phyloP scores from a whole-genome alignment of 1,139 yeast species.

The Kodamaea anthophila region DNA sequence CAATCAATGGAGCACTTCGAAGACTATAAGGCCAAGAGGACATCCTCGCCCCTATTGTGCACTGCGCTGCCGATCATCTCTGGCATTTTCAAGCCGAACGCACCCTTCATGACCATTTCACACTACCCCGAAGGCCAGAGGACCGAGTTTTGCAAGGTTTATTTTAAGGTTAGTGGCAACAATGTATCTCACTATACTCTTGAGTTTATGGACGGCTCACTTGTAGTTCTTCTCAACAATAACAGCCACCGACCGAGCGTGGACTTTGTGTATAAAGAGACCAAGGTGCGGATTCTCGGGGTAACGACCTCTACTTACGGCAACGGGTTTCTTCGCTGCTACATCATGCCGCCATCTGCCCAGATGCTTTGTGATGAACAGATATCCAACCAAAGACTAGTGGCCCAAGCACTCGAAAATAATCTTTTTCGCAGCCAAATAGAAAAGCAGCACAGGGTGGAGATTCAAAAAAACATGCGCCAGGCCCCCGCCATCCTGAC shows the following conservation, averaged over 20 bases:
- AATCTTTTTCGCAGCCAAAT: constrained; percentile 9
- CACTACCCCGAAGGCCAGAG: constrained; percentile 8
- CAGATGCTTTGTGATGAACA: constrained; percentile 22
- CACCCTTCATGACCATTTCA: constrained; percentile 29
- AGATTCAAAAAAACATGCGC: constrained; percentile 11
- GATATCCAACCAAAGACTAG: constrained; percentile 5
- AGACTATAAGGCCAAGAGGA: constrained; percentile 8
- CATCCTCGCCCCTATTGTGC: constrained; percentile 18
- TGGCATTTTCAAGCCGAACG: constrained; percentile 24
- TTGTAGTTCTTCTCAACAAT: constrained; percentile 22
- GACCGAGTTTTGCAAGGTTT: constrained; percentile 27
- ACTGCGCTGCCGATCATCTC: constrained; percentile 23
- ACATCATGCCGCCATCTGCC: constrained; percentile 18
- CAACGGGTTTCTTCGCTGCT: constrained; percentile 25
- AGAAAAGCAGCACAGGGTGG: constrained; percentile 9
- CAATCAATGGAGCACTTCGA: constrained; percentile 15
- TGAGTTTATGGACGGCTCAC: constrained; percentile 15
- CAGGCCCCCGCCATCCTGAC: constrained; percentile 17
- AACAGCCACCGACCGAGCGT: constrained; percentile 32
- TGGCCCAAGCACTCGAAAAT: constrained; percentile 3
- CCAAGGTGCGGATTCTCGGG: constrained; percentile 30
- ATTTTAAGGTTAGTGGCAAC: constrained; percentile 26
- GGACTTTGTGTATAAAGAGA: constrained; percentile 22
- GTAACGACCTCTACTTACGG: constrained; percentile 36
- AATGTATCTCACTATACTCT: constrained; percentile 33